Base-by-base conservation (phyloP, 257 asterid genomes). In the Voacanga thouarsii region DNA sequence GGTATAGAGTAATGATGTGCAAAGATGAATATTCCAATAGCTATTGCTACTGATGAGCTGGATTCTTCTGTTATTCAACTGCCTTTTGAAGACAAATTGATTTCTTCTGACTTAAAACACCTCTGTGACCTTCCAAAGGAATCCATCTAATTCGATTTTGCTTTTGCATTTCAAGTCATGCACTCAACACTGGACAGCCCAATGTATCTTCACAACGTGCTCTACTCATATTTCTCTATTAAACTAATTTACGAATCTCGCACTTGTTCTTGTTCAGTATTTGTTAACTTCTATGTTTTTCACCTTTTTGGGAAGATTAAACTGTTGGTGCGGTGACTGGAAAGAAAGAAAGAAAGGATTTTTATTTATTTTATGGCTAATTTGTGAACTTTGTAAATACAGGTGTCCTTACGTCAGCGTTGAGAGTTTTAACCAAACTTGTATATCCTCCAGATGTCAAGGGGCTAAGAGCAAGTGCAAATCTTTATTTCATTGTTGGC, bases 401-500 rank as follows among this genome's bases (percentile, higher is more conserved):
- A 93, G 98, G 99, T n/a, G 97, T 93, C 81, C 92, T 95, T 45
- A 97, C 90, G 53, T 93, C 98, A 37, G 77, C 84, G 60, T 86
- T 95, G 55, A 89, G 99, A 74, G 84, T 93, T 53, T 68, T 90
- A 41, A 95, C 97, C 84, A 93, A 95, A 84, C 89, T 96, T 61
- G 69, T 95, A 50, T 95, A 88, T 88, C 90, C 99, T 64, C 97
- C 92, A 89, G 94, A 95, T 80, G 68, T 91, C 72, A 70, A 41
- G 14, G 99, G 99, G 77, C 86, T 95, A 71, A 93, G 98, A 83
- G 91, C 84, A 82, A 93, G 98, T 65, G 98, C 98, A 1, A 91
- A 93, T 86, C 92, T 95, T 56, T 95, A 93, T 86, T 95, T 95
- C 69, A 85, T 89, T 19, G 92, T 93, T 80, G 89, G 96, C 88